phyloP scores from a whole-genome alignment of 257 asterid genomes.

The Catharanthus roseus region DNA sequence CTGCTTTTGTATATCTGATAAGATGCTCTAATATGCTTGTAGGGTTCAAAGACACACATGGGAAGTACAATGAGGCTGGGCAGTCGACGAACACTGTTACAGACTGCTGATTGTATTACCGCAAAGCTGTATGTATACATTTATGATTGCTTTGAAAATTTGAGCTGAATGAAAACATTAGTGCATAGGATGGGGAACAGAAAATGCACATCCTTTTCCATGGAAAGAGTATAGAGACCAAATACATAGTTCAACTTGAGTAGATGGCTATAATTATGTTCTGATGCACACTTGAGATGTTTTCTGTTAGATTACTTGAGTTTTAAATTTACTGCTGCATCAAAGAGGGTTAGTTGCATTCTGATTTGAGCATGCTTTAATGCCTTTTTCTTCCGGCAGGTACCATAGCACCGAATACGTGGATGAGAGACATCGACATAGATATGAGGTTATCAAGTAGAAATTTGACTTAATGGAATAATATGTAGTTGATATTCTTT shows the following conservation, averaged over 20 bases:
- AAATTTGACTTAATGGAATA: slow-evolving; percentile 3
- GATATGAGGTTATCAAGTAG: slow-evolving; percentile 67
- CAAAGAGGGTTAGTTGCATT: background rate
- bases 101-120: slow-evolving; percentile 72
- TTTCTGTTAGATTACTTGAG: background rate
- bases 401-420: slow-evolving; percentile 61
- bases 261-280: background rate
- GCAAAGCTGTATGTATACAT: slow-evolving; percentile 67
- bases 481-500: slow-evolving; percentile 11
- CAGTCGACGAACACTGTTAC: slow-evolving; percentile 75
- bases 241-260: background rate
- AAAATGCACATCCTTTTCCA: background rate
- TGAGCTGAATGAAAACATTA: background rate
- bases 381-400: slow-evolving; percentile 32
- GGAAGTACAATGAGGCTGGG: slow-evolving; percentile 99
- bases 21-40: slow-evolving; percentile 6
- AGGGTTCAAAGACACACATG: slow-evolving; percentile 95
- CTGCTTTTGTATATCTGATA: slow-evolving; percentile 15
- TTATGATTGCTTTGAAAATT: slow-evolving; percentile 8
- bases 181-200: too few species aligned
- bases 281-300: background rate
- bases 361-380: slow-evolving; percentile 10
- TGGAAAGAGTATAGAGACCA: background rate
- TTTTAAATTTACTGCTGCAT: background rate
- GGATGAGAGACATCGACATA: slow-evolving; percentile 90